Percentiles rank a stretch among this genome's conserved stretches.
Conservation (phyloP, 169 alveolate species). For the Amoebophrya sp. region DNA sequence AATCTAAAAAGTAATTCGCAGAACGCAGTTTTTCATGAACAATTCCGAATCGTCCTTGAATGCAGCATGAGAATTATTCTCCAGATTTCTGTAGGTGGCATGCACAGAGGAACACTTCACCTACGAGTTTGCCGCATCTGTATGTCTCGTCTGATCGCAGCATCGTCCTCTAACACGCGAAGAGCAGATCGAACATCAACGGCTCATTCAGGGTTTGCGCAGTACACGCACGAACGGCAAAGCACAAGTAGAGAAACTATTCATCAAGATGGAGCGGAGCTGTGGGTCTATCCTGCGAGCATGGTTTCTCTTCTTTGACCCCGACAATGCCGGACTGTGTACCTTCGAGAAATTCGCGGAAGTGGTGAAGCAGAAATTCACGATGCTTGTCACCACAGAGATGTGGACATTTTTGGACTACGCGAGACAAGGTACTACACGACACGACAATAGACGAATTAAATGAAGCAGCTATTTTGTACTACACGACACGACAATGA, state of each 20-base stretch:
- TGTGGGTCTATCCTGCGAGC: background rate
- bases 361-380: background rate
- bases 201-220: background rate
- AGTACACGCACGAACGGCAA: background rate
- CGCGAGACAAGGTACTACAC: background rate
- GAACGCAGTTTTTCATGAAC: too few species aligned
- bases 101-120: too few species aligned
- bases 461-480: too few species aligned
- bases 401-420: background rate
- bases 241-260: background rate
- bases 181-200: background rate
- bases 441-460: too few species aligned
- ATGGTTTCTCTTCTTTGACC: background rate
- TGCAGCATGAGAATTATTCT: too few species aligned
- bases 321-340: background rate
- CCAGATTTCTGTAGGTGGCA: too few species aligned
- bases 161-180: too few species aligned
- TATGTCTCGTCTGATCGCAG: too few species aligned
- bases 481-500: too few species aligned
- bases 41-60: too few species aligned
- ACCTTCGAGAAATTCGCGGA: background rate
- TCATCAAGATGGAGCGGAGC: background rate
- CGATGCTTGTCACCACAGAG: background rate
- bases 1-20: too few species aligned
- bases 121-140: too few species aligned